phyloP scores from a whole-genome alignment of 768 basidiomycete species.

The Suillus spraguei region DNA sequence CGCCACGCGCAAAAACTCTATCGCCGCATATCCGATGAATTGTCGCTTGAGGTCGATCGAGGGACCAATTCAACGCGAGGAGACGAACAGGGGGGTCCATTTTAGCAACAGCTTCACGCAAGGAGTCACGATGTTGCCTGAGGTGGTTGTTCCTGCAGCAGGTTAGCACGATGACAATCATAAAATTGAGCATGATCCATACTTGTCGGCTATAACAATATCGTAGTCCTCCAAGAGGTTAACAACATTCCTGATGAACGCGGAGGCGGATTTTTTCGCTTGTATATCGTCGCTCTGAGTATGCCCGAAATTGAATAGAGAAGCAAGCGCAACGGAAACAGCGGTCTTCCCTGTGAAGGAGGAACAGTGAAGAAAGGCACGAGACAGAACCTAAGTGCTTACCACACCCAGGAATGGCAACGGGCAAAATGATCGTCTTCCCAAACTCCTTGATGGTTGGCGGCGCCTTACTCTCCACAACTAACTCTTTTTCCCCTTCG shows the following conservation, averaged over 20 bases:
- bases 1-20: conserved; percentile 74
- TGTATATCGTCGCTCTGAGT: conserved; percentile 92
- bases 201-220: conserved; percentile 95
- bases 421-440: conserved; percentile 85
- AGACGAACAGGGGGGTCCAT: conserved; percentile 36
- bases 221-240: conserved; percentile 53
- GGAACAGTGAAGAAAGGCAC: background rate
- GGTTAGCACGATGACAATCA: background rate
- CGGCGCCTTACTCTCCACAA: background rate
- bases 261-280: conserved; percentile 69
- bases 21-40: conserved; percentile 78
- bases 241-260: conserved; percentile 50
- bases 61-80: background rate
- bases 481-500: background rate
- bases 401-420: conserved; percentile 95
- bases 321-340: conserved; percentile 73
- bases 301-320: conserved; percentile 87
- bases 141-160: conserved; percentile 85
- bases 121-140: conserved; percentile 69
- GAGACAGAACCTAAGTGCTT: conserved; percentile 30
- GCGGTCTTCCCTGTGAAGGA: conserved; percentile 76
- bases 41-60: conserved; percentile 20
- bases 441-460: conserved; percentile 23
- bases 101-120: conserved; percentile 56
- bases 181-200: conserved; percentile 21